Evolutionary conservation across 2,329 filamentous ascomycete species (phyloP), one percentile per base, ranked within the genome.

Genomic region (Aaosphaeria pasadenensis): DNA sequence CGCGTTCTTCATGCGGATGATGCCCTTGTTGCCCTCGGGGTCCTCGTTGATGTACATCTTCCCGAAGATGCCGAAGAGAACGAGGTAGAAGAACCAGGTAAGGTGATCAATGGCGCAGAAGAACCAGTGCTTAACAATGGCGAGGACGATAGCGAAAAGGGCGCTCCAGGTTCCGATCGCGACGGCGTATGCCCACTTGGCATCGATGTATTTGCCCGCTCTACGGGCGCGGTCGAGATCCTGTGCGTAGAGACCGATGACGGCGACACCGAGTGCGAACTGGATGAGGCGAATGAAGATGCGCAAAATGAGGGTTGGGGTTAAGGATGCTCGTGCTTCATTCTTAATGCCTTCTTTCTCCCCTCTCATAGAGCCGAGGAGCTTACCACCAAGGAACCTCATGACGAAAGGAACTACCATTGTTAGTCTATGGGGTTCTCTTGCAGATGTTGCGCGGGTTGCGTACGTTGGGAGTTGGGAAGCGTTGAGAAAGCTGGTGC

Each of bases 11-110:
- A 96, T 95, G 48, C 88, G 80, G 56, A 77, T 73, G 48, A 92
- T 79, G 43, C 79, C 84, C 38, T 60, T 59, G 63, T 88, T 79
- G 11, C 84, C 84, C 64, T 87, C 76, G 0, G 85, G 68, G 49
- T 89, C 69, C 60, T 85, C 84, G 46, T 81, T 71, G 64, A 95
- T 87, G 75, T 86, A 96, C 77, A 92, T 83, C 59, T 80, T 84
- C 46, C 85, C 91, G 66, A 96, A 96, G 51, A 94, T 74, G 13
- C 89, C 91, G 67, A 95, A 95, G 5, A 94, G 77, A 2, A 84
- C 82, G 50, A 90, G 83, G 86, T 89, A 95, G 30, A 95, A 79
- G 53, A 94, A 76, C 58, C 71, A 88, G 13, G 95, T 71, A 11
- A 92, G 65, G 35, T 78, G 72, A 68, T 91, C 87, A 85, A 88